Evolutionary conservation across 495 filamentous ascomycete species (phyloP).

Genomic region (Neurospora sp.): DNA sequence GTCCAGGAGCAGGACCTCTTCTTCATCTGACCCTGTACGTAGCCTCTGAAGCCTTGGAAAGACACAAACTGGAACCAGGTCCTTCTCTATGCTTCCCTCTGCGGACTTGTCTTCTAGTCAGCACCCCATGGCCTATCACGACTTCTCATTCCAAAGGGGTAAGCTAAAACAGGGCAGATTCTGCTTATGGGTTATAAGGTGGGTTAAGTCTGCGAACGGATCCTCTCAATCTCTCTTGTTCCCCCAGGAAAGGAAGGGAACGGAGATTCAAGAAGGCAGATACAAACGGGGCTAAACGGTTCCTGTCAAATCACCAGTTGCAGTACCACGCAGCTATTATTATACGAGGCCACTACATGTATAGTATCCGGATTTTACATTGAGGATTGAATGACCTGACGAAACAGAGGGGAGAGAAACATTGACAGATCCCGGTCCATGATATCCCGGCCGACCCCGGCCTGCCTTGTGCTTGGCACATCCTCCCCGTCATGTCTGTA

Average conservation of each 20-base stretch:
- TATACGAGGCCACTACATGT: neutral
- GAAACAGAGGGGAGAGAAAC: neutral
- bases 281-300: neutral
- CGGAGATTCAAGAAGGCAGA: neutral
- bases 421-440: neutral
- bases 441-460: neutral
- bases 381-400: neutral
- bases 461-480: neutral
- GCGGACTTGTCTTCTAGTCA: neutral
- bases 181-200: neutral
- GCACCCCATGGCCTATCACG: neutral
- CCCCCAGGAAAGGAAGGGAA: neutral
- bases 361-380: neutral
- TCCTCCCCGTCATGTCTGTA: neutral
- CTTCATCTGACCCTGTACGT: neutral
- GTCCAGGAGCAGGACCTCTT: neutral
- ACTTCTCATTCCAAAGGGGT: neutral
- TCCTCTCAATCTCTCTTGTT: neutral
- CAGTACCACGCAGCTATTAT: neutral
- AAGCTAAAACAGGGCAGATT: neutral
- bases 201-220: neutral
- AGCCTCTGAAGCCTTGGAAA: neutral
- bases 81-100: neutral
- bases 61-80: neutral
- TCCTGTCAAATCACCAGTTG: neutral